Percentiles rank a stretch among this genome's conserved stretches.
These are phyloP conservation scores for Copromyces sp. DNA, from an alignment of 495 filamentous ascomycete genomes.

Conservation along the genomic window DNA sequence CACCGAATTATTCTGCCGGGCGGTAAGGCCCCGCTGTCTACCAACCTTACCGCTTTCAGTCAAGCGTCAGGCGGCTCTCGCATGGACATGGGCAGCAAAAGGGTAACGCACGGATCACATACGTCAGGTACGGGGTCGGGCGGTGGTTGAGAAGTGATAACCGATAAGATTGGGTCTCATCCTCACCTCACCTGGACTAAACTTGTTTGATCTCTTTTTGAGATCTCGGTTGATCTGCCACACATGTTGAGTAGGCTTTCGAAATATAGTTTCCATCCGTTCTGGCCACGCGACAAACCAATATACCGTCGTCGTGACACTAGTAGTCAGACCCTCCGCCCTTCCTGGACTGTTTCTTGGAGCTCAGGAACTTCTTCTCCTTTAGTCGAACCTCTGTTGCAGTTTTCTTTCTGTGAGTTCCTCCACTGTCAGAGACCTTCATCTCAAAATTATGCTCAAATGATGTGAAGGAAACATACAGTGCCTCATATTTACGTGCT, in stretches of 20 bases:
- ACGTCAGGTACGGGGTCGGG: not conserved
- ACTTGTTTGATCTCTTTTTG: not conserved
- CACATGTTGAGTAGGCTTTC: too few species aligned
- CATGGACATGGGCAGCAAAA: not conserved
- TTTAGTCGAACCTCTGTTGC: slow-evolving; percentile 62
- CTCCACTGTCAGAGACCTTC: not conserved
- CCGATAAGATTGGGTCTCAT: not conserved
- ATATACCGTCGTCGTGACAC: not conserved
- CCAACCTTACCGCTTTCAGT: not conserved
- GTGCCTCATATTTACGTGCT: slow-evolving; percentile 29
- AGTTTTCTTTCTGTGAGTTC: slow-evolving; percentile 48
- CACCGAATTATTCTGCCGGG: not conserved
- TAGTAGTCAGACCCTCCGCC: slow-evolving; percentile 18
- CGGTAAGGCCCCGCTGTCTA: not conserved
- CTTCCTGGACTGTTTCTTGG: slow-evolving; percentile 67
- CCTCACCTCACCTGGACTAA: not conserved
- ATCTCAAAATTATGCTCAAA: not conserved
- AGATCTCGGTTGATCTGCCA: not conserved
- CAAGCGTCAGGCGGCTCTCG: not conserved
- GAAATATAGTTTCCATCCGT: too few species aligned
- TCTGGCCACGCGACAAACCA: too few species aligned
- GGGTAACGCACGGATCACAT: not conserved
- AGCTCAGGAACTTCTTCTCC: slow-evolving; percentile 65
- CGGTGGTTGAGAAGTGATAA: not conserved
- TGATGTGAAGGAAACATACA: slow-evolving; percentile 17